These are phyloP conservation scores for Aspergillus amoenus DNA, from an alignment of 2,329 filamentous ascomycete species.

Conservation along the genomic window DNA sequence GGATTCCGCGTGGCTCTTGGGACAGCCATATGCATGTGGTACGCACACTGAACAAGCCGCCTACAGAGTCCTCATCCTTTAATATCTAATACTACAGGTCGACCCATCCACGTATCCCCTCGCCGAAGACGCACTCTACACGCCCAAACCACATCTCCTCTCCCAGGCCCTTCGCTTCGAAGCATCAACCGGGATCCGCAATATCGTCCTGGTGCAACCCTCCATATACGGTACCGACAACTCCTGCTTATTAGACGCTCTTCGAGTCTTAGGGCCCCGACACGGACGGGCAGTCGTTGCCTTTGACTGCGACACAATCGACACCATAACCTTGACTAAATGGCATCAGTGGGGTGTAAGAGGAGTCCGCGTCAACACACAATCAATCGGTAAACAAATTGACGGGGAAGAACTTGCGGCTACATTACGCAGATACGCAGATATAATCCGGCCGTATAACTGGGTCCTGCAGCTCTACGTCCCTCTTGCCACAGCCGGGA, in stretches of 20 bases:
- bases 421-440: background rate
- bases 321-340: conserved; percentile 41
- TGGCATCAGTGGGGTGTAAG: conserved; percentile 61
- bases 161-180: conserved; percentile 55
- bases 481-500: background rate
- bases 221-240: conserved; percentile 64
- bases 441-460: background rate
- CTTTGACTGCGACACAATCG: conserved; percentile 50
- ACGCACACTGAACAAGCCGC: too few relatives aligned
- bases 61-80: too few relatives aligned
- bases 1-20: conserved; percentile 48
- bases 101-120: conserved; percentile 52
- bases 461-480: background rate
- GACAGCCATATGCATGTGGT: conserved; percentile 66
- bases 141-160: conserved; percentile 50
- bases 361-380: conserved; percentile 46
- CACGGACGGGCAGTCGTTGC: conserved; percentile 57
- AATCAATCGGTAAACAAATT: too few relatives aligned
- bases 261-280: conserved; percentile 49
- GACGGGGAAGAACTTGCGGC: background rate
- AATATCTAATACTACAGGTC: too few relatives aligned
- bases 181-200: conserved; percentile 50
- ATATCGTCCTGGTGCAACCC: conserved; percentile 61
- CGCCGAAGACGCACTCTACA: conserved; percentile 51
- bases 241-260: conserved; percentile 56